These are phyloP conservation scores for Saussurea involucrata DNA, from an alignment of 129 eudicot genomes.

Conservation along the genomic window DNA sequence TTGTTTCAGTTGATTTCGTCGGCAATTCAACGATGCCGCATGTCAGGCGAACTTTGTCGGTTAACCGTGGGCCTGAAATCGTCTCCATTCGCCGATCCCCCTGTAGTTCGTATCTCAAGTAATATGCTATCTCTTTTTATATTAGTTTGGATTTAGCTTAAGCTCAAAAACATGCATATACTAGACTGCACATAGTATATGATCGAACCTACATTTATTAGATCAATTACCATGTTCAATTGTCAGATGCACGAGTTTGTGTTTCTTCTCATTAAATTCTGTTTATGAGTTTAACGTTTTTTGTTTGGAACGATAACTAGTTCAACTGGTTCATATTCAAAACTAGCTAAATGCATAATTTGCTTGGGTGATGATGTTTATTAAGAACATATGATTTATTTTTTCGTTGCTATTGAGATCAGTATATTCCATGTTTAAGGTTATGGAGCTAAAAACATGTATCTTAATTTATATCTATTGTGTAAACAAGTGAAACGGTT, in stretches of 20 bases:
- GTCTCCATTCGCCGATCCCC: constrained; percentile 32
- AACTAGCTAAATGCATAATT: not conserved
- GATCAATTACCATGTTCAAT: constrained; percentile 2
- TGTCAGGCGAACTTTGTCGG: constrained; percentile 65
- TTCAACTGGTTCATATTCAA: not conserved
- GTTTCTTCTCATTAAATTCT: not conserved
- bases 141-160: not conserved
- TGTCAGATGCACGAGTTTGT: constrained; percentile 2
- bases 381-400: not conserved
- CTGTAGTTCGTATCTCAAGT: constrained; percentile 60
- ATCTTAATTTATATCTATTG: not conserved
- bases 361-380: not conserved
- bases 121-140: constrained; percentile 12
- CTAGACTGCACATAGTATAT: not conserved
- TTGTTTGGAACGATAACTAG: not conserved
- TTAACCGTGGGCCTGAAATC: constrained; percentile 56
- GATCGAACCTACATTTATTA: not conserved
- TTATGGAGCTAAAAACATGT: not conserved
- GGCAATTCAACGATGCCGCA: constrained; percentile 78
- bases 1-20: constrained; percentile 55
- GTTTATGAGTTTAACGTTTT: not conserved
- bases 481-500: not conserved
- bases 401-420: not conserved
- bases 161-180: not conserved
- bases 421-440: not conserved